A percentile compares a stretch with the other conserved stretches of the same genome.
These are phyloP conservation scores for Mortierella sp. DNA, from an alignment of 371 early-diverging fungal genomes.

Conservation along the genomic window DNA sequence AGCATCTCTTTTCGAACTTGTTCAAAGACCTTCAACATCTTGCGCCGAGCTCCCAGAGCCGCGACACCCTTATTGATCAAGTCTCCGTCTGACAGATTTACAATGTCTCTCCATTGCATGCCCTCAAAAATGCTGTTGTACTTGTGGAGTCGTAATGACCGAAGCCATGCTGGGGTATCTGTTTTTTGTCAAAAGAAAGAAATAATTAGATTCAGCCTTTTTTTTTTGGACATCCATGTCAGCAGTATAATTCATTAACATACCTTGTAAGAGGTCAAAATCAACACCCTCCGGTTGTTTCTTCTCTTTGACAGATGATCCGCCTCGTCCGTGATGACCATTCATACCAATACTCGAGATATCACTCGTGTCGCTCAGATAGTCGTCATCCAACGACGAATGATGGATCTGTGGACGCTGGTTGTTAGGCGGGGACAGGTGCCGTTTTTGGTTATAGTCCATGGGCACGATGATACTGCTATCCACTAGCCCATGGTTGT, in stretches of 20 bases:
- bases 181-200: not conserved
- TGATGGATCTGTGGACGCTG: slow-evolving; percentile 23
- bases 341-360: slow-evolving; percentile 62
- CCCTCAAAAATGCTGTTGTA: slow-evolving; percentile 90
- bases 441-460: slow-evolving; percentile 48
- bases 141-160: slow-evolving; percentile 93
- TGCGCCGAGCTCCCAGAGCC: slow-evolving; percentile 94
- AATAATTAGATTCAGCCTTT: not conserved
- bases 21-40: slow-evolving; percentile 96
- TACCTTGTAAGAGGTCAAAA: slow-evolving; percentile 81
- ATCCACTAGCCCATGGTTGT: slow-evolving; percentile 4
- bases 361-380: slow-evolving; percentile 74
- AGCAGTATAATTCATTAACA: not conserved
- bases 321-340: slow-evolving; percentile 48
- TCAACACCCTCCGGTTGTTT: slow-evolving; percentile 81
- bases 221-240: not conserved
- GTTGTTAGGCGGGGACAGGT: slow-evolving; percentile 31
- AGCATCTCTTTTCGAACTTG: slow-evolving; percentile 74
- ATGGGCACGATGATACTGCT: slow-evolving; percentile 35
- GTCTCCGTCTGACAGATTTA: slow-evolving; percentile 87
- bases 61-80: slow-evolving; percentile 89
- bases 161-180: slow-evolving; percentile 96
- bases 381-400: slow-evolving; percentile 54
- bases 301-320: slow-evolving; percentile 73
- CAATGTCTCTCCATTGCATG: slow-evolving; percentile 89